These are phyloP conservation scores for Volvox reticuliferus DNA, from an alignment of 139 green algal genomes.

Conservation along the genomic window DNA sequence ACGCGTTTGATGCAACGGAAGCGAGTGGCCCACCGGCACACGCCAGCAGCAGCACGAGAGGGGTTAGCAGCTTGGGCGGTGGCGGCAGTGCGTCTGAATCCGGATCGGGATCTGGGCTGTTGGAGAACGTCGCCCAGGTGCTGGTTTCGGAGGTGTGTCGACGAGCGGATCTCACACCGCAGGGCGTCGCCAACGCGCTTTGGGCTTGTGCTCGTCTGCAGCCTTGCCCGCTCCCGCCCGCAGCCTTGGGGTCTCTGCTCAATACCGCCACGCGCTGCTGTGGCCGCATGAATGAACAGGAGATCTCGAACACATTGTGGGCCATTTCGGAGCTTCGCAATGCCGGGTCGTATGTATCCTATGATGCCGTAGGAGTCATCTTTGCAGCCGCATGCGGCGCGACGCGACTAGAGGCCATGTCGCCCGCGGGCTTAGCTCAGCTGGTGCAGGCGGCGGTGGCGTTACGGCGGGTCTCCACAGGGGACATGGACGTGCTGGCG, in stretches of 20 bases:
- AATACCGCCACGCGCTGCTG: not conserved
- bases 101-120: not conserved
- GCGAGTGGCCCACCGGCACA: no score
- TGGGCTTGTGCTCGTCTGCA: slow-evolving; percentile 32
- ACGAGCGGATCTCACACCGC: slow-evolving; percentile 6
- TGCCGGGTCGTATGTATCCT: not conserved
- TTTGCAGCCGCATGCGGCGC: not conserved
- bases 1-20: no score
- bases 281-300: slow-evolving; percentile 17
- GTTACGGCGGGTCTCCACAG: not conserved
- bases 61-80: no score
- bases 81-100: no score
- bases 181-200: slow-evolving; percentile 32
- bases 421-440: slow-evolving; percentile 22
- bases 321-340: slow-evolving; percentile 7
- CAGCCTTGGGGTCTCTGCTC: not conserved
- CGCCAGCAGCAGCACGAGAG: no score
- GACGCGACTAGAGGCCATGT: not conserved
- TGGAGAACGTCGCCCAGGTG: not conserved
- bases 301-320: slow-evolving; percentile 59
- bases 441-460: slow-evolving; percentile 29
- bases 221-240: slow-evolving; percentile 4
- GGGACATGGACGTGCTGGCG: slow-evolving; percentile 1
- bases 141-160: slow-evolving; percentile 17
- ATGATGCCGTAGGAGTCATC: not conserved